Conservation (phyloP, 2,329 filamentous ascomycete species). For the Aspergillus thermomutatus region DNA sequence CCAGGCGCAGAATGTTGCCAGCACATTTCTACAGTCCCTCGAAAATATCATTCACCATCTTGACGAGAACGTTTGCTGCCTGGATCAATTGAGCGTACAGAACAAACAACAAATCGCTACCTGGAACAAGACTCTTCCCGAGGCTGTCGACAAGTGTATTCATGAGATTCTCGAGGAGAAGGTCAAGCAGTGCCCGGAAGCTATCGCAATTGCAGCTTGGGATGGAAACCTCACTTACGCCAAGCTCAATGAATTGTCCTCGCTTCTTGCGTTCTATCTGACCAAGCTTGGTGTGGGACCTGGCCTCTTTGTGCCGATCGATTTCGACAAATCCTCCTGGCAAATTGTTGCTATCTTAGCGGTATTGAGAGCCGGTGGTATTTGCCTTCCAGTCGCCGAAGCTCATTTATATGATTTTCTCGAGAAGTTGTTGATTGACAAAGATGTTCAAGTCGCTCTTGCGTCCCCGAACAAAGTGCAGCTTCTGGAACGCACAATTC, state of each 20-base stretch:
- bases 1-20: conserved; percentile 39
- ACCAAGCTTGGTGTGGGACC: conserved; percentile 25
- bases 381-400: conserved; percentile 37
- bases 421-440: conserved; percentile 38
- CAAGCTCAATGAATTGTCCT: conserved; percentile 31
- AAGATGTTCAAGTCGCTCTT: conserved; percentile 38
- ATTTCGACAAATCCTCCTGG: conserved; percentile 29
- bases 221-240: conserved; percentile 34
- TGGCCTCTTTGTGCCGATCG: conserved; percentile 25
- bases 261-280: conserved; percentile 29
- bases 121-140: conserved; percentile 28
- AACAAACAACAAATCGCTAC: conserved; percentile 27
- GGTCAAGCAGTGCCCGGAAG: conserved; percentile 18
- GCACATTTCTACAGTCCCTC: conserved; percentile 35
- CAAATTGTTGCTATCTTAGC: conserved; percentile 27
- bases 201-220: conserved; percentile 29
- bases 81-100: conserved; percentile 39
- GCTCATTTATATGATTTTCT: conserved; percentile 29
- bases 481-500: conserved; percentile 40
- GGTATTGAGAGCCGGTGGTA: conserved; percentile 29
- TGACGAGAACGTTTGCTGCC: conserved; percentile 27
- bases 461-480: conserved; percentile 36
- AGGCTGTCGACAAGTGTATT: conserved; percentile 23
- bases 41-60: conserved; percentile 37
- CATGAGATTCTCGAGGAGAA: conserved; percentile 28